These are phyloP conservation scores for Tetraselmis chui DNA, from an alignment of 139 green algal genomes.

Conservation along the genomic window DNA sequence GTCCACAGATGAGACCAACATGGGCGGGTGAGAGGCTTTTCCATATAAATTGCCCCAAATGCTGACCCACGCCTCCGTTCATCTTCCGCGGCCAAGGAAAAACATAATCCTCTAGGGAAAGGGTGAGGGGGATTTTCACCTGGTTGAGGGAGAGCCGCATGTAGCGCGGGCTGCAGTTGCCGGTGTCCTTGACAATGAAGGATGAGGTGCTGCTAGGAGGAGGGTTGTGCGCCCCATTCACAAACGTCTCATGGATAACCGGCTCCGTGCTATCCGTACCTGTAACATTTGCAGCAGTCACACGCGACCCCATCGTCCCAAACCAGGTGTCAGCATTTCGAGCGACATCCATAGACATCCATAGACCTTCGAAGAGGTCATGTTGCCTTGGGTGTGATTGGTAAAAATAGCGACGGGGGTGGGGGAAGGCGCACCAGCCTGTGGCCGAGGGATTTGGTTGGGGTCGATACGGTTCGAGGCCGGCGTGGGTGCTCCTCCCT, in stretches of 20 bases:
- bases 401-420: background rate
- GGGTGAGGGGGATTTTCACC: no score
- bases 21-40: no score
- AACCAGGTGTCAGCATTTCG: background rate
- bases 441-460: slow-evolving; percentile 69
- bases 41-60: no score
- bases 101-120: no score
- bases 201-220: slow-evolving; percentile 27
- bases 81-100: no score
- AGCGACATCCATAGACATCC: background rate
- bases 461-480: slow-evolving; percentile 62
- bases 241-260: slow-evolving; percentile 1
- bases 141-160: slow-evolving; percentile 77
- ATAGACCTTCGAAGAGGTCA: no score
- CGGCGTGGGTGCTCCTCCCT: background rate
- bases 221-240: slow-evolving; percentile 17
- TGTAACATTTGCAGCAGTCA: slow-evolving; percentile 1
- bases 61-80: no score
- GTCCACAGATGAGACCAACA: no score
- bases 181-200: slow-evolving; percentile 61
- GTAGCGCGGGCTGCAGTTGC: slow-evolving; percentile 65
- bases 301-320: background rate
- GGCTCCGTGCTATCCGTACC: background rate
- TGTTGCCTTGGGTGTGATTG: background rate
- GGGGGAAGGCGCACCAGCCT: background rate